Base-by-base conservation (phyloP, 208 protist genomes). In the Wallacemonas sp. region DNA sequence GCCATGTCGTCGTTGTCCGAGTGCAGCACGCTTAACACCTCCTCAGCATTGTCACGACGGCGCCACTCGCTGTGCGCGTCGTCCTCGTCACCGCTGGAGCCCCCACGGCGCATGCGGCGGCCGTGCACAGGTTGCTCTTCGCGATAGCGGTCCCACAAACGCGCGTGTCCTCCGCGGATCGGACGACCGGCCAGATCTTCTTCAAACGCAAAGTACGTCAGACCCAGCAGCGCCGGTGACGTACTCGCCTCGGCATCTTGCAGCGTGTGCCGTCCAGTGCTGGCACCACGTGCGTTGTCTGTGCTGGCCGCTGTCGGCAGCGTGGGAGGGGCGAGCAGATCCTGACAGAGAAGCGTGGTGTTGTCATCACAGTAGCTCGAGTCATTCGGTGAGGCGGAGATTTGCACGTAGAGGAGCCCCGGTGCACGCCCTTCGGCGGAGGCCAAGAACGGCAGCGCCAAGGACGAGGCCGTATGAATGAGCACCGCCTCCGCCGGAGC, bases 381-480 rank as follows among this genome's bases (percentile, higher is more conserved):
- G 72, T 81, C 74, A 26, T 74, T 61, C 29, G 83, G 67, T 20
- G 70, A 50, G 44, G 70, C 74, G 8, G 81, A 77, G 26, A 87
- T 32, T 57, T 87, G 81, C 36, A 87, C 64, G 1, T 84, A 69
- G 54, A 87, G 55, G 42, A 87, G 23, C 16, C 75, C 77, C 25
- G 64, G 66, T 23, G 61, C 77, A 29, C 44, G 52, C 16, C 28
- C n/a, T 12, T 59, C 52, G 4, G 52, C 52, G 18, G 52, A 59
- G 18, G 32, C 26, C 12, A 59, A 23, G 57, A 49, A n/a, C 10
- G 57, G 42, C 26, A 49, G 57, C 22, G 57, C 36, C 22, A 20
- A 14, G 7, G 36, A 31, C 39, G 41, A 38, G 8, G 62, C 26
- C 18, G 62, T 33, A 18, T 55, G 16, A 7, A 55, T 7, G 4